Evolutionary conservation across 148 eudicot species (phyloP).

Genomic region (Rhododendron henanense): DNA sequence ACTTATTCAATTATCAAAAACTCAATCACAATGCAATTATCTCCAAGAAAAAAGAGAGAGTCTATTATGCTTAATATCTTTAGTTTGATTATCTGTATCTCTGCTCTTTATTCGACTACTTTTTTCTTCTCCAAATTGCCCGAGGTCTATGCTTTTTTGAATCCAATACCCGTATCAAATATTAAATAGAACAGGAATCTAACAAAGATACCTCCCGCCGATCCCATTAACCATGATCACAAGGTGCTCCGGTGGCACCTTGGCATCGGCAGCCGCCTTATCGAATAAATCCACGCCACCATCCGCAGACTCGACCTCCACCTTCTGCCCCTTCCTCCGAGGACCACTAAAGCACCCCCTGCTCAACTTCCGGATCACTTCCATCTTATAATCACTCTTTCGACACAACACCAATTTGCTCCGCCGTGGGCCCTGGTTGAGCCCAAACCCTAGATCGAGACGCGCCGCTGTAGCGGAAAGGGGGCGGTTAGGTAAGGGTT

Average conservation of each 20-base stretch:
- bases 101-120: too few relatives aligned
- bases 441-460: slow-evolving; percentile 19
- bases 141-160: too few relatives aligned
- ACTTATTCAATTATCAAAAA: neutral
- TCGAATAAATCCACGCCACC: slow-evolving; percentile 52
- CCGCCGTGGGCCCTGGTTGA: slow-evolving; percentile 1
- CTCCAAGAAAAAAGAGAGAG: too few relatives aligned
- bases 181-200: neutral
- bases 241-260: slow-evolving; percentile 57
- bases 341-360: slow-evolving; percentile 44
- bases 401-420: slow-evolving; percentile 16
- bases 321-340: slow-evolving; percentile 30
- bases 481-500: slow-evolving; percentile 17
- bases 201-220: slow-evolving; percentile 56
- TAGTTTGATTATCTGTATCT: too few relatives aligned
- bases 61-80: too few relatives aligned
- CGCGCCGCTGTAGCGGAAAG: neutral
- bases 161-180: neutral
- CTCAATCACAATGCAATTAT: too few relatives aligned
- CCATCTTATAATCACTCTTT: slow-evolving; percentile 24
- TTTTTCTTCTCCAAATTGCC: too few relatives aligned
- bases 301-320: slow-evolving; percentile 31
- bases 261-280: slow-evolving; percentile 29
- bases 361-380: slow-evolving; percentile 38
- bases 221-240: slow-evolving; percentile 88